These are phyloP conservation scores for Vigna hirtella DNA, from an alignment of 306 rosid genomes.

Conservation along the genomic window DNA sequence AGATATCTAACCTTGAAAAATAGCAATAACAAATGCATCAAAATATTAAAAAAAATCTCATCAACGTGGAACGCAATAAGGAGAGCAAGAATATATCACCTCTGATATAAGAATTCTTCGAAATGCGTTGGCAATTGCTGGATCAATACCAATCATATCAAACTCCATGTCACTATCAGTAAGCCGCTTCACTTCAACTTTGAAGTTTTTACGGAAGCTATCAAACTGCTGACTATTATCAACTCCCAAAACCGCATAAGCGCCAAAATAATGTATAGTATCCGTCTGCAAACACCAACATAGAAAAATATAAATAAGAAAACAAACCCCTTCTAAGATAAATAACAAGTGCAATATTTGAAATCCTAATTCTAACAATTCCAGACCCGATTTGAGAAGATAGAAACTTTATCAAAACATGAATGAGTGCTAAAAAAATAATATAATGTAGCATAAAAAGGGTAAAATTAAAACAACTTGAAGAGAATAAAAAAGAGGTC, in stretches of 20 bases:
- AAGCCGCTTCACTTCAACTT: conserved; percentile 72
- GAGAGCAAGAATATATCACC: conserved; percentile 52
- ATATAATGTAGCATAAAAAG: not conserved
- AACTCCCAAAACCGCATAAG: conserved; percentile 70
- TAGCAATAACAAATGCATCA: conserved; percentile 8
- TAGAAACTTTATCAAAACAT: not conserved
- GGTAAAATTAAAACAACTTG: not conserved
- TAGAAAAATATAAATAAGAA: not conserved
- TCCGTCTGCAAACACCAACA: conserved; percentile 75
- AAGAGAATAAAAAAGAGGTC: not conserved
- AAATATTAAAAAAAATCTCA: conserved; percentile 1
- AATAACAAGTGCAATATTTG: not conserved
- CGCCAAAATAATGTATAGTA: conserved; percentile 83
- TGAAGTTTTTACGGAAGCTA: conserved; percentile 69
- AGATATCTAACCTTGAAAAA: not conserved
- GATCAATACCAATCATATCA: conserved; percentile 97
- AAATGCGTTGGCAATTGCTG: conserved; percentile 91
- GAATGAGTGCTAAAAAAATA: not conserved
- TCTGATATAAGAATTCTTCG: conserved; percentile 92
- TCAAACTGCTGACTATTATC: conserved; percentile 75
- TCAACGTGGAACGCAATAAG: not conserved
- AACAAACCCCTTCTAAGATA: not conserved
- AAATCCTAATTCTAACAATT: not conserved
- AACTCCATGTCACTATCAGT: conserved; percentile 76
- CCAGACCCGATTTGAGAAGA: not conserved